These are phyloP conservation scores for Claviceps sorghi DNA, from an alignment of 2,329 filamentous ascomycete species.

Conservation along the genomic window DNA sequence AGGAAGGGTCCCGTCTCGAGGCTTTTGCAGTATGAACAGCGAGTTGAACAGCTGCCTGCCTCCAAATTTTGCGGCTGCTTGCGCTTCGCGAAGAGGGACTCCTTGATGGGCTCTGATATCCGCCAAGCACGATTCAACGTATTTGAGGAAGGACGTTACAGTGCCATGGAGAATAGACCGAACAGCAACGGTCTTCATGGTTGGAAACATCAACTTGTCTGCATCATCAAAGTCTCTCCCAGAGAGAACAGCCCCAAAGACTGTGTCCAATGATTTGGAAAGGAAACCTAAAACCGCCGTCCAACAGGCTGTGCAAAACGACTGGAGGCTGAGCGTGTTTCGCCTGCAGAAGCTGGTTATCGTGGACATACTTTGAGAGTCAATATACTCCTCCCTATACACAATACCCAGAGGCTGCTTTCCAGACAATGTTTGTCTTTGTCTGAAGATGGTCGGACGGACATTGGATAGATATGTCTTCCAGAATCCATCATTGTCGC, in stretches of 20 bases:
- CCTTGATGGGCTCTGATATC: slow-evolving; percentile 58
- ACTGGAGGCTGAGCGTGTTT: slow-evolving; percentile 58
- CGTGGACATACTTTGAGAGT: not conserved
- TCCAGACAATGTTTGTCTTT: not conserved
- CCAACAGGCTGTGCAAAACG: slow-evolving; percentile 65
- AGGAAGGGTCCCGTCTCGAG: slow-evolving; percentile 1
- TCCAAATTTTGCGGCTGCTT: slow-evolving; percentile 26
- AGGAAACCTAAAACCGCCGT: slow-evolving; percentile 52
- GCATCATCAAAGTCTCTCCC: slow-evolving; percentile 64
- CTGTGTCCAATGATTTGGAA: slow-evolving; percentile 52
- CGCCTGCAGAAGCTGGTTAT: slow-evolving; percentile 46
- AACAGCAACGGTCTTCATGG: slow-evolving; percentile 80
- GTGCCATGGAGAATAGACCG: slow-evolving; percentile 59
- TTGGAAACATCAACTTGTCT: slow-evolving; percentile 62
- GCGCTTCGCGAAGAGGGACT: slow-evolving; percentile 59
- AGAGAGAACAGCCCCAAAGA: slow-evolving; percentile 71
- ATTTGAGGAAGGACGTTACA: slow-evolving; percentile 47
- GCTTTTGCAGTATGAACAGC: slow-evolving; percentile 39
- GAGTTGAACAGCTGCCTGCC: slow-evolving; percentile 35
- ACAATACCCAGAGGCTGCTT: not conserved
- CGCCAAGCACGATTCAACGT: slow-evolving; percentile 57
- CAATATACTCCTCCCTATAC: slow-evolving; percentile 7
- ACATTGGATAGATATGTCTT: slow-evolving; percentile 44
- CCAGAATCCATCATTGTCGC: slow-evolving; percentile 47
- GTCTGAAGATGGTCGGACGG: slow-evolving; percentile 20